Evolutionary conservation across 78 protist genomes (phyloP).

Genomic region (Guillardia theta): DNA sequence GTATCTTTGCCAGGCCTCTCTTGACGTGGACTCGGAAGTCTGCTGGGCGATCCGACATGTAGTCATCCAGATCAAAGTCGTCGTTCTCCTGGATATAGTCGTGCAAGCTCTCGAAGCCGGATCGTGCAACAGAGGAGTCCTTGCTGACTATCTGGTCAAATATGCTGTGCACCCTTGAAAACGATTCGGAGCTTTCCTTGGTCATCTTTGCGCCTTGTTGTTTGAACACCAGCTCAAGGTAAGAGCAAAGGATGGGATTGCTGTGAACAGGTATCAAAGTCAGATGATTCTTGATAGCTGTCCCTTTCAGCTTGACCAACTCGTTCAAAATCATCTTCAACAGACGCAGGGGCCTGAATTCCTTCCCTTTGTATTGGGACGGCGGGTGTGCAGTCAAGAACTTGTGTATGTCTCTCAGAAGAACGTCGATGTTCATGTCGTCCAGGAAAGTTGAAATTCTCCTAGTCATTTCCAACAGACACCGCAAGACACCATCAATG

Average conservation of each 20-base stretch:
- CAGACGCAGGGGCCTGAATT: background rate
- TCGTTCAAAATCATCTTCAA: background rate
- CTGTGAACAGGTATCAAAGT: background rate
- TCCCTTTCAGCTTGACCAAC: background rate
- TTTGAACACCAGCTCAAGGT: constrained; percentile 3
- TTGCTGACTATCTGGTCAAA: no score
- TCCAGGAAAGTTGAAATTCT: background rate
- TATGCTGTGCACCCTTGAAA: no score
- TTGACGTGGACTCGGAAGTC: no score
- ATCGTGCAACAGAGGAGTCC: no score
- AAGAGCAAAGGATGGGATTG: constrained; percentile 32
- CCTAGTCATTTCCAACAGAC: background rate
- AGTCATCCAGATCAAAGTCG: no score
- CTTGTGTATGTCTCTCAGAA: background rate
- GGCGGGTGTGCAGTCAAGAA: constrained; percentile 14
- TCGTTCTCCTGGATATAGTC: no score
- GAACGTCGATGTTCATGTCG: background rate
- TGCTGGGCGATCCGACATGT: no score
- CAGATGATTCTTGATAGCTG: background rate
- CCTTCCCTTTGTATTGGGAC: constrained; percentile 4
- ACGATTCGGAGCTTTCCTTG: no score
- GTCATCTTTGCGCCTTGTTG: no score
- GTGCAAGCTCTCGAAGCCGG: no score
- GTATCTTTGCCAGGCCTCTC: no score
- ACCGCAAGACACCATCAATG: background rate